Conservation (phyloP, 805 yeast genomes). For the Hanseniaspora jakobsenii region DNA sequence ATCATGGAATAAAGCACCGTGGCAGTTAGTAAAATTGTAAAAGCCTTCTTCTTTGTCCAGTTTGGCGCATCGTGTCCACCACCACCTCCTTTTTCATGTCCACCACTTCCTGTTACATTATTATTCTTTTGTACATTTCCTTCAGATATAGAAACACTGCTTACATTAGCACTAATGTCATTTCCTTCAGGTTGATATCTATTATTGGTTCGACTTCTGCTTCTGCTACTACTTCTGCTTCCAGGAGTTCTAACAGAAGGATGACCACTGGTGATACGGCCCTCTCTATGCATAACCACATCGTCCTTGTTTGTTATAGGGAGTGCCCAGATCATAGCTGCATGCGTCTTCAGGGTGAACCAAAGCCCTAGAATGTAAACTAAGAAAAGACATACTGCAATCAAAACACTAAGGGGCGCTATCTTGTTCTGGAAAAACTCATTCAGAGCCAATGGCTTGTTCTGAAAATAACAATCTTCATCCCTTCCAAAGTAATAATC, state of each 20-base stretch:
- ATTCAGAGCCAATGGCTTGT: constrained; percentile 64
- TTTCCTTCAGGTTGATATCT: too few relatives aligned
- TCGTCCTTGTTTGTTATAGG: constrained; percentile 27
- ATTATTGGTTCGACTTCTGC: constrained; percentile 19
- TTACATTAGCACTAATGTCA: constrained; percentile 14
- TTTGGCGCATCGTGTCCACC: constrained; percentile 95
- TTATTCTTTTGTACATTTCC: background rate
- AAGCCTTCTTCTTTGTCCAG: constrained; percentile 80
- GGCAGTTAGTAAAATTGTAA: constrained; percentile 69
- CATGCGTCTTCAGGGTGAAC: constrained; percentile 92
- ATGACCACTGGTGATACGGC: too few relatives aligned
- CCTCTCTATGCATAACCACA: too few relatives aligned
- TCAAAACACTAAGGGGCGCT: constrained; percentile 68
- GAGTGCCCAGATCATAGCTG: constrained; percentile 87
- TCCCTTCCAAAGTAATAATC: too few relatives aligned
- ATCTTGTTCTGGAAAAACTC: constrained; percentile 53
- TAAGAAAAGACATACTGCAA: constrained; percentile 66
- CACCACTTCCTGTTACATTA: too few relatives aligned
- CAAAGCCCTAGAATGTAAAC: constrained; percentile 82
- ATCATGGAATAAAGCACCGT: constrained; percentile 82
- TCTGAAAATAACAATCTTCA: constrained; percentile 60
- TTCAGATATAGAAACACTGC: constrained; percentile 7
- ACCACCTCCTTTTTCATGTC: constrained; percentile 26
- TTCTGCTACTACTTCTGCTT: too few relatives aligned
- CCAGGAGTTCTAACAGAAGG: too few relatives aligned